Evolutionary conservation across 2,329 filamentous ascomycete genomes (phyloP).

Genomic region (Zymoseptoria tritici): DNA sequence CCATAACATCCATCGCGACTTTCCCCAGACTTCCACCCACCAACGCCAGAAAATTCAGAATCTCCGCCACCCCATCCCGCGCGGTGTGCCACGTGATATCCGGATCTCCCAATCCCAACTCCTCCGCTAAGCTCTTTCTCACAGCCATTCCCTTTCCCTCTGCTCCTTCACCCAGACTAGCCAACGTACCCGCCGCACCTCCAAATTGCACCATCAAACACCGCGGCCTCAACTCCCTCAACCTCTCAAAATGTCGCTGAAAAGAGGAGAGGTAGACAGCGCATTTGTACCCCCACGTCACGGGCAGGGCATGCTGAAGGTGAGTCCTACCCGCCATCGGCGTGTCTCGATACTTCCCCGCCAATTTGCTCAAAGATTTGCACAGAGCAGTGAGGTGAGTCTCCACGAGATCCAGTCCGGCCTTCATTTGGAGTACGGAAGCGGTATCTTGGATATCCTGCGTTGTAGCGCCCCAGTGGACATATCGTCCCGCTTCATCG

Average conservation of each 20-base stretch:
- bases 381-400: constrained; percentile 9
- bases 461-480: constrained; percentile 29
- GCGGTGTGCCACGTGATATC: constrained; percentile 29
- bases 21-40: constrained; percentile 25
- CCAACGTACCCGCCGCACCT: constrained; percentile 28
- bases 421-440: constrained; percentile 22
- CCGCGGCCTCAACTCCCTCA: constrained; percentile 20
- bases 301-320: constrained; percentile 27
- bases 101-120: constrained; percentile 21
- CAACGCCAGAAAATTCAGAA: constrained; percentile 21
- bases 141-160: constrained; percentile 13
- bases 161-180: constrained; percentile 14
- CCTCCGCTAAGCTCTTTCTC: constrained; percentile 16
- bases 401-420: constrained; percentile 17
- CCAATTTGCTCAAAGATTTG: constrained; percentile 9
- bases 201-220: constrained; percentile 26
- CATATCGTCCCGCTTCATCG: no score
- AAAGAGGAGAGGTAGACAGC: constrained; percentile 26
- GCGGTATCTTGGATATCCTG: constrained; percentile 28
- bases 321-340: constrained; percentile 27
- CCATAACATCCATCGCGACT: constrained; percentile 24
- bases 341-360: constrained; percentile 16
- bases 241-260: constrained; percentile 22
- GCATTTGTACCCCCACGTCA: constrained; percentile 29
- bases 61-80: constrained; percentile 26